Evolutionary conservation across 371 early-diverging fungal genomes (phyloP).

Genomic region (Chytridium lagenaria): DNA sequence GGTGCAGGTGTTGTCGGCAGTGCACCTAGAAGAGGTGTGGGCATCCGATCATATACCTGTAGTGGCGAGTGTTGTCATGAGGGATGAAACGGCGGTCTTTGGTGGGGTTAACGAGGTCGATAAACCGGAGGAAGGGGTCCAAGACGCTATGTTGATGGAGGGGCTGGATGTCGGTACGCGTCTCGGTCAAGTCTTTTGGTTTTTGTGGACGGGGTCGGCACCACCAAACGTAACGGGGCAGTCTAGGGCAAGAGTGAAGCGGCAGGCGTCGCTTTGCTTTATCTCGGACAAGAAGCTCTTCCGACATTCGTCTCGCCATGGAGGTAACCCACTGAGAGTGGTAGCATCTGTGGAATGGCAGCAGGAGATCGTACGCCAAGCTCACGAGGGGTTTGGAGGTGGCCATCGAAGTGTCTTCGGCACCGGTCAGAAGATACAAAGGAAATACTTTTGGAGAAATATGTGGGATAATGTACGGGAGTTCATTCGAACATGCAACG

Average conservation of each 20-base stretch:
- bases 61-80: not conserved
- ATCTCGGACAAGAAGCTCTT: conserved; percentile 11
- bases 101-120: not conserved
- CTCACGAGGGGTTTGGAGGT: conserved; percentile 23
- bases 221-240: not conserved
- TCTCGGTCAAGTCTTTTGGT: conserved; percentile 11
- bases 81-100: not conserved
- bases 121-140: not conserved
- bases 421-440: conserved; percentile 16
- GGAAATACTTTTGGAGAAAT: conserved; percentile 22
- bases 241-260: not conserved
- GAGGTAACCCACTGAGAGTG: conserved; percentile 16
- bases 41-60: conserved; percentile 23
- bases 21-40: conserved; percentile 8
- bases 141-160: conserved; percentile 6
- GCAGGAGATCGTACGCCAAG: conserved; percentile 17
- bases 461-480: conserved; percentile 15
- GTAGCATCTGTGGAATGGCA: conserved; percentile 7
- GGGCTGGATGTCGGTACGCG: not conserved
- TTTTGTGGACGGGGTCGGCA: not conserved
- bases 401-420: conserved; percentile 28
- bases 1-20: not conserved
- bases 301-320: not conserved
- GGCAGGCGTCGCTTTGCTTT: not conserved
- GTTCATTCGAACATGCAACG: conserved; percentile 9